Evolutionary conservation across 2,329 filamentous ascomycete genomes (phyloP).

Genomic region (Clarireedia paspali): DNA sequence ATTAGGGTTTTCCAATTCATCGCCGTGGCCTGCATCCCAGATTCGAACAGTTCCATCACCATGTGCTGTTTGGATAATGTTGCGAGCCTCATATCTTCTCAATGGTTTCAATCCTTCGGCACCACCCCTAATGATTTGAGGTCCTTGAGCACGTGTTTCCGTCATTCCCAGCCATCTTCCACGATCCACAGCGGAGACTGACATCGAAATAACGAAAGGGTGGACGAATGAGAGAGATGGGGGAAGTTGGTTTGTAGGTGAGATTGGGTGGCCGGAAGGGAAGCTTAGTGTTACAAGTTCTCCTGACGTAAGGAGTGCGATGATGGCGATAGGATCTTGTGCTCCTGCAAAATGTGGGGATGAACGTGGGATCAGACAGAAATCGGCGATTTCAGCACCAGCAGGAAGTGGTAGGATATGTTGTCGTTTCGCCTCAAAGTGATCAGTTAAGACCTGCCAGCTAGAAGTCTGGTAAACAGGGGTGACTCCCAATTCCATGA

Average conservation of each 20-base stretch:
- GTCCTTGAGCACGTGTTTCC: conserved; percentile 75
- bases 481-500: conserved; percentile 81
- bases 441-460: conserved; percentile 73
- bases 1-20: conserved; percentile 82
- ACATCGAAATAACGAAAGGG: conserved; percentile 71
- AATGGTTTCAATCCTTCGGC: conserved; percentile 61
- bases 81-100: conserved; percentile 74
- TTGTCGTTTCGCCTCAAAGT: conserved; percentile 71
- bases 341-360: conserved; percentile 83
- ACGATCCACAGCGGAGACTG: conserved; percentile 67
- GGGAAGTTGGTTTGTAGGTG: conserved; percentile 87
- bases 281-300: conserved; percentile 88
- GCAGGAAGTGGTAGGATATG: conserved; percentile 67
- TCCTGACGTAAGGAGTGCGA: conserved; percentile 74
- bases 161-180: conserved; percentile 82
- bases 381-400: conserved; percentile 69
- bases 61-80: conserved; percentile 79
- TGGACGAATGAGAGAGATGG: conserved; percentile 82
- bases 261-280: conserved; percentile 83
- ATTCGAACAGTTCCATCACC: conserved; percentile 85
- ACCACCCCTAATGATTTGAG: conserved; percentile 71
- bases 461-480: conserved; percentile 87
- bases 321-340: conserved; percentile 82
- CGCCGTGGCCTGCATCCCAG: conserved; percentile 87
- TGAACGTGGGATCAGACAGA: conserved; percentile 71